Percentiles rank a stretch among this genome's conserved stretches.
Evolutionary conservation across 164 flowering plant species (phyloP).

Genomic region (Paratinospora sagittata): DNA sequence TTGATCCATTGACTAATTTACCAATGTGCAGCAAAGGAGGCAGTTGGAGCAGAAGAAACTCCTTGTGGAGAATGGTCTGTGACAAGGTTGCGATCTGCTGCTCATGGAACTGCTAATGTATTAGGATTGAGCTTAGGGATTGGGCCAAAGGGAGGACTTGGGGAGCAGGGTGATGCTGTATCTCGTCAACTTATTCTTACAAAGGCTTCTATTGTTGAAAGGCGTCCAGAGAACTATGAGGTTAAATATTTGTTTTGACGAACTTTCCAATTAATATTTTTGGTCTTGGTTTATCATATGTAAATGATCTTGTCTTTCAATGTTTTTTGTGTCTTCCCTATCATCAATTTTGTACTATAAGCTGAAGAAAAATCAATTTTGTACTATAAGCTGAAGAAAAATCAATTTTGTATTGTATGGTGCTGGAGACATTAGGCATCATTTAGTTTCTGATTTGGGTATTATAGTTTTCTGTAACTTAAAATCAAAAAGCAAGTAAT

Average conservation of each 20-base stretch:
- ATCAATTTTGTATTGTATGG: not conserved
- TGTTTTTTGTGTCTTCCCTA: not conserved
- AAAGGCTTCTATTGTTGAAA: slow-evolving; percentile 83
- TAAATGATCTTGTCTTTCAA: not conserved
- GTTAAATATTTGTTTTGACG: slow-evolving; percentile 35
- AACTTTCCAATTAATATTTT: not conserved
- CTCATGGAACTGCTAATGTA: slow-evolving; percentile 81
- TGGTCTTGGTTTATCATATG: not conserved
- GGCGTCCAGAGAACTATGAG: slow-evolving; percentile 95
- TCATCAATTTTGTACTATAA: not conserved
- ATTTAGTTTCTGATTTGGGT: no score
- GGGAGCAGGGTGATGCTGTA: slow-evolving; percentile 89
- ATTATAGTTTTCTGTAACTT: no score
- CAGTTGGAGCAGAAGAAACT: slow-evolving; percentile 92
- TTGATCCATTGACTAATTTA: not conserved
- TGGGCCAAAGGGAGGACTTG: slow-evolving; percentile 97
- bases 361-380: no score
- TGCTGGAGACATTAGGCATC: not conserved
- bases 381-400: no score
- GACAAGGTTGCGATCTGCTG: slow-evolving; percentile 89
- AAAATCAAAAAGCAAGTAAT: no score
- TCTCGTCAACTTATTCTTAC: slow-evolving; percentile 91
- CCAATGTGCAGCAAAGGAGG: slow-evolving; percentile 66
- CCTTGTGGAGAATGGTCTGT: slow-evolving; percentile 95
- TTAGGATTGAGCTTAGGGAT: slow-evolving; percentile 65